Conservation (phyloP, 2,329 filamentous ascomycete species). For the Stemphylium beticola region DNA sequence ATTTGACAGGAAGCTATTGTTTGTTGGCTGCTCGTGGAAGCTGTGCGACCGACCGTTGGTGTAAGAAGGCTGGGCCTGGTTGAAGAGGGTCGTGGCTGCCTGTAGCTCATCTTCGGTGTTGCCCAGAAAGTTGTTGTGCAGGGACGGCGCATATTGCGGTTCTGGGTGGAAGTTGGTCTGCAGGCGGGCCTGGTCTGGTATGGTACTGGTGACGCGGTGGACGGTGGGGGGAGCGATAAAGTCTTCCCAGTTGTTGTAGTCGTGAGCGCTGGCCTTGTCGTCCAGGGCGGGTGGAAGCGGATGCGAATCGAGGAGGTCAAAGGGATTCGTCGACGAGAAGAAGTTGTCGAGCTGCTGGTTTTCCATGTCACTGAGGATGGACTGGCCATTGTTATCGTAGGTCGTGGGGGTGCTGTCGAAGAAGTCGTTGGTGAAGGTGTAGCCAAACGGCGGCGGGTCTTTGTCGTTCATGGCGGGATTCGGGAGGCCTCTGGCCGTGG, state of each 20-base stretch:
- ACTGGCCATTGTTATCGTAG: constrained; percentile 29
- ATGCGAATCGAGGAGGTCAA: constrained; percentile 25
- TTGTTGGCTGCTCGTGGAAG: constrained; percentile 25
- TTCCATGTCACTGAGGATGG: constrained; percentile 43
- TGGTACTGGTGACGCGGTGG: constrained; percentile 43
- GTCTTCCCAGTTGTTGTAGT: constrained; percentile 35
- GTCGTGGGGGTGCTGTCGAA: constrained; percentile 20
- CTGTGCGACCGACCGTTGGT: constrained; percentile 26
- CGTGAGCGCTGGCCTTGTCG: constrained; percentile 30
- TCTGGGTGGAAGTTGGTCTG: constrained; percentile 36
- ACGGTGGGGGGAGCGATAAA: constrained; percentile 42
- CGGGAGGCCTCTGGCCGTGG: constrained; percentile 31
- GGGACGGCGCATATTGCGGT: constrained; percentile 20
- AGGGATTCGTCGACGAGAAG: constrained; percentile 41
- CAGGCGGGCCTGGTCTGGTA: constrained; percentile 42
- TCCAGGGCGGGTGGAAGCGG: constrained; percentile 23
- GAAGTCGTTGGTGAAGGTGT: constrained; percentile 38
- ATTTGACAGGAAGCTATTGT: constrained; percentile 3
- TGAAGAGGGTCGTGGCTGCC: constrained; percentile 42
- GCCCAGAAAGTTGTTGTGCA: constrained; percentile 22
- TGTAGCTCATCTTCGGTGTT: constrained; percentile 42
- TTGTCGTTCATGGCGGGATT: constrained; percentile 42
- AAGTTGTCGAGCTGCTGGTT: constrained; percentile 41
- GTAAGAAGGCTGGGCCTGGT: constrained; percentile 38
- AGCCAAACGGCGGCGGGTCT: constrained; percentile 45